phyloP scores from a whole-genome alignment of 345 rosid genomes.

The Carallia pectinifolia region DNA sequence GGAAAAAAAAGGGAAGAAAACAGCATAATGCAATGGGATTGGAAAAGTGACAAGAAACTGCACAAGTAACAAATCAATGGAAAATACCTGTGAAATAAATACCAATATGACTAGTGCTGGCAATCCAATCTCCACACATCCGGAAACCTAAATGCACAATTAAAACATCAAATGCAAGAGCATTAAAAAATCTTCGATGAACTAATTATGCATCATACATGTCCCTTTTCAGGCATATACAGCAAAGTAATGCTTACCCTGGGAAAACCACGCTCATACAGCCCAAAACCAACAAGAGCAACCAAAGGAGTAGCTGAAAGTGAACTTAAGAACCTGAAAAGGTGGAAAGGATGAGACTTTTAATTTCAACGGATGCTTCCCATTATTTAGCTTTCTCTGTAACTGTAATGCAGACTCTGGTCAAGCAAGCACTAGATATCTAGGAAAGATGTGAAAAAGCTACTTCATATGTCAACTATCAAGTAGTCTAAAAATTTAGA shows the following conservation, averaged over 20 bases:
- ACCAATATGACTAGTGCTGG: slow-evolving; percentile 77
- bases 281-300: slow-evolving; percentile 85
- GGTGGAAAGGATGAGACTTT: background rate
- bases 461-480: background rate
- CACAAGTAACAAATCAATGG: background rate
- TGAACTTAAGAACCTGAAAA: slow-evolving; percentile 84
- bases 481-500: background rate
- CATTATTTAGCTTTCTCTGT: background rate
- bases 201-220: background rate
- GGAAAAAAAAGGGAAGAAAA: background rate
- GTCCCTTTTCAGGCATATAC: background rate
- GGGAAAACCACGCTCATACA: slow-evolving; percentile 92
- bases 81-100: slow-evolving; percentile 73
- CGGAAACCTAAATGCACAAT: slow-evolving; percentile 61
- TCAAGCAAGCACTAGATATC: background rate
- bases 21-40: background rate
- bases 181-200: background rate
- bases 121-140: slow-evolving; percentile 94
- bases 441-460: background rate
- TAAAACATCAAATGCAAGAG: background rate
- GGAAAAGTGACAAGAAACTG: slow-evolving; percentile 4
- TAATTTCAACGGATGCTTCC: background rate
- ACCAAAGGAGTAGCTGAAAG: slow-evolving; percentile 92
- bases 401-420: background rate
- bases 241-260: slow-evolving; percentile 59